A percentile compares a stretch with the other conserved stretches of the same genome.
phyloP scores from a whole-genome alignment of 2,329 filamentous ascomycete species.

The Cyphellophora attinorum region DNA sequence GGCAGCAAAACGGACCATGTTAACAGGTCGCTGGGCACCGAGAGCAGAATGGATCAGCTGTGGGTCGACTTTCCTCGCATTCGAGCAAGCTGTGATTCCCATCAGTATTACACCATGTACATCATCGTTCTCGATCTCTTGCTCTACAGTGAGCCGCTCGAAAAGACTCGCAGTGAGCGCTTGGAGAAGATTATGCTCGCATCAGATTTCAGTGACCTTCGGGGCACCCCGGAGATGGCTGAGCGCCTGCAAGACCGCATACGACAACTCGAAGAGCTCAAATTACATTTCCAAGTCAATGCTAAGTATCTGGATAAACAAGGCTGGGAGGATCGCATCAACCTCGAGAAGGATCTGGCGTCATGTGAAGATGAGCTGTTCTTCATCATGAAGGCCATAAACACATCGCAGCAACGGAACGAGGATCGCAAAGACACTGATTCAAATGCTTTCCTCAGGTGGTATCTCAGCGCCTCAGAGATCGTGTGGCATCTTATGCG shows the following conservation, averaged over 20 bases:
- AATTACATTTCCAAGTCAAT: slow-evolving; percentile 89
- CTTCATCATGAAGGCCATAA: slow-evolving; percentile 99
- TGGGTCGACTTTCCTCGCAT: slow-evolving; percentile 95
- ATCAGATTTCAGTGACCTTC: slow-evolving; percentile 94
- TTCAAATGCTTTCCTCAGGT: slow-evolving; percentile 71
- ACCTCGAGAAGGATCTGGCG: slow-evolving; percentile 81
- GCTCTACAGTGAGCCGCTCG: slow-evolving; percentile 89
- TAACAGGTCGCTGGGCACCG: slow-evolving; percentile 42
- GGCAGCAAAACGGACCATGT: slow-evolving; percentile 28
- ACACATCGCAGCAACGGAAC: slow-evolving; percentile 80
- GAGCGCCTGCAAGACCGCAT: slow-evolving; percentile 85
- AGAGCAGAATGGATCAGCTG: slow-evolving; percentile 86
- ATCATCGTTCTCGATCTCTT: slow-evolving; percentile 94
- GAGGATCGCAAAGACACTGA: slow-evolving; percentile 60
- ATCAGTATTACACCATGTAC: slow-evolving; percentile 96
- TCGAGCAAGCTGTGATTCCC: slow-evolving; percentile 89
- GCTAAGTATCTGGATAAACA: slow-evolving; percentile 75
- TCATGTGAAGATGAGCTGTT: slow-evolving; percentile 94
- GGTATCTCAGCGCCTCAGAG: slow-evolving; percentile 88
- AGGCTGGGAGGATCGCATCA: slow-evolving; percentile 82
- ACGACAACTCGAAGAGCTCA: slow-evolving; percentile 89
- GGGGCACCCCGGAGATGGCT: slow-evolving; percentile 88
- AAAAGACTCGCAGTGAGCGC: slow-evolving; percentile 92
- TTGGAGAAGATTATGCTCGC: slow-evolving; percentile 98
- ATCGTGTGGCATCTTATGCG: slow-evolving; percentile 96